These are phyloP conservation scores for Cutaneotrichosporon dermatis DNA, from an alignment of 1,284 basidiomycete genomes.

Conservation along the genomic window DNA sequence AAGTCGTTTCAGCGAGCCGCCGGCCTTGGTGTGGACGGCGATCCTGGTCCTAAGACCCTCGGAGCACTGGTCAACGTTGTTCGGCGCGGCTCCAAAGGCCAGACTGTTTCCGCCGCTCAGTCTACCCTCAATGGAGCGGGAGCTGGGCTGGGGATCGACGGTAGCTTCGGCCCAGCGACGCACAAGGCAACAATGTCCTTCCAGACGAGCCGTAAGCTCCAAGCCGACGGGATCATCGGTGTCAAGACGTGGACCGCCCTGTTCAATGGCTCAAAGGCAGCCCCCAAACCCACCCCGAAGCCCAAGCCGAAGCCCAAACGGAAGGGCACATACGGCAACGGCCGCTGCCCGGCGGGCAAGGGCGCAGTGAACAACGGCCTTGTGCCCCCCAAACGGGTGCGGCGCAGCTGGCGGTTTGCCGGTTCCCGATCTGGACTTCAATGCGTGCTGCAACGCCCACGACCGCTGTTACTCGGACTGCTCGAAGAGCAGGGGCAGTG, in stretches of 20 bases:
- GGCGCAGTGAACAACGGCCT: no score
- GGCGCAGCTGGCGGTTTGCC: neutral
- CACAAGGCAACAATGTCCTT: neutral
- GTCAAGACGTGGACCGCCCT: slow-evolving; percentile 6
- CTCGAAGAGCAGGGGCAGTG: neutral
- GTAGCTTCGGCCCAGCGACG: slow-evolving; percentile 2
- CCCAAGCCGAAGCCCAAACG: no score
- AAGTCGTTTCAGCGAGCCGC: neutral
- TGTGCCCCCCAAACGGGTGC: neutral
- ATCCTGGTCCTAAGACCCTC: slow-evolving; percentile 6
- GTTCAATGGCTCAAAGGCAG: neutral
- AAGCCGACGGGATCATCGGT: slow-evolving; percentile 4
- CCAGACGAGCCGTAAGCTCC: neutral
- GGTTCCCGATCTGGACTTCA: neutral
- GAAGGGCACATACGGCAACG: no score
- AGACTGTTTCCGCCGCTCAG: slow-evolving; percentile 6
- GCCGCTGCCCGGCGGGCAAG: no score
- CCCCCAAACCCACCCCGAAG: no score
- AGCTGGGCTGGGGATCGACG: slow-evolving; percentile 4
- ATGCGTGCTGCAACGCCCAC: slow-evolving; percentile 3
- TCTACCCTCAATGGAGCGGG: neutral
- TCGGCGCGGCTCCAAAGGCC: neutral
- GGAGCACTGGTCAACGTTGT: slow-evolving; percentile 3
- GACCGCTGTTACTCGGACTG: slow-evolving; percentile 1
- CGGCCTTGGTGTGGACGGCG: slow-evolving; percentile 1